Conservation (phyloP, 805 yeast species). For the Kodamaea hsintzibuensis region DNA sequence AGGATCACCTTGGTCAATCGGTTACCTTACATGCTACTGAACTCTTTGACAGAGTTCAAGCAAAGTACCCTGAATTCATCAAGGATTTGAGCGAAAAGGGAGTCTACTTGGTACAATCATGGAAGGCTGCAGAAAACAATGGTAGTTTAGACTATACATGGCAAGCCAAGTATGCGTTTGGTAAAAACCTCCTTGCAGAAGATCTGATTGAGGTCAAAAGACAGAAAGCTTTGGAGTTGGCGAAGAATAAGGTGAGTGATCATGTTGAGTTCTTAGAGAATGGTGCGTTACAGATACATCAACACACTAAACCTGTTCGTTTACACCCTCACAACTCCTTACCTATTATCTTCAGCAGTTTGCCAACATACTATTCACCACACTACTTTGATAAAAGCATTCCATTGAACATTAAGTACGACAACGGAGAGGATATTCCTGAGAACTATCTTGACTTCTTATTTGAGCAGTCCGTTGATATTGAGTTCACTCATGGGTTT, state of each 20-base stretch:
- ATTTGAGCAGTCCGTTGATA: constrained; percentile 18
- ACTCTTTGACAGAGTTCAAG: constrained; percentile 16
- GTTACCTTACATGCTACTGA: constrained; percentile 22
- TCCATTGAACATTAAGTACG: constrained; percentile 16
- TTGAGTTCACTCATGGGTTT: constrained; percentile 20
- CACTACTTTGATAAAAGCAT: constrained; percentile 9
- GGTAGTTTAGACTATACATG: constrained; percentile 9
- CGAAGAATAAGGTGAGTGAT: constrained; percentile 7
- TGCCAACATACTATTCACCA: constrained; percentile 20
- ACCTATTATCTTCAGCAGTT: constrained; percentile 21
- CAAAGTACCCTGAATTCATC: constrained; percentile 23
- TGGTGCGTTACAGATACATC: constrained; percentile 9
- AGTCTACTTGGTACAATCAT: constrained; percentile 11
- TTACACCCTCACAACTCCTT: constrained; percentile 7
- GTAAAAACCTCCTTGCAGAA: background rate
- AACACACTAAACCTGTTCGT: constrained; percentile 12
- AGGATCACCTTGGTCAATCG: constrained; percentile 18
- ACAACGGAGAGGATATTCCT: constrained; percentile 20
- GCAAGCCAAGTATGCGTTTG: constrained; percentile 11
- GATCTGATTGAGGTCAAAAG: constrained; percentile 8
- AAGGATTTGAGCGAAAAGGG: constrained; percentile 14
- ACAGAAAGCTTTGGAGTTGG: constrained; percentile 8
- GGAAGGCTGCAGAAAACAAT: constrained; percentile 7
- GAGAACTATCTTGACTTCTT: constrained; percentile 20
- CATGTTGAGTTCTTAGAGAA: constrained; percentile 11